Conservation (phyloP, 176 grass and related monocot species). For the Areca catechu region DNA sequence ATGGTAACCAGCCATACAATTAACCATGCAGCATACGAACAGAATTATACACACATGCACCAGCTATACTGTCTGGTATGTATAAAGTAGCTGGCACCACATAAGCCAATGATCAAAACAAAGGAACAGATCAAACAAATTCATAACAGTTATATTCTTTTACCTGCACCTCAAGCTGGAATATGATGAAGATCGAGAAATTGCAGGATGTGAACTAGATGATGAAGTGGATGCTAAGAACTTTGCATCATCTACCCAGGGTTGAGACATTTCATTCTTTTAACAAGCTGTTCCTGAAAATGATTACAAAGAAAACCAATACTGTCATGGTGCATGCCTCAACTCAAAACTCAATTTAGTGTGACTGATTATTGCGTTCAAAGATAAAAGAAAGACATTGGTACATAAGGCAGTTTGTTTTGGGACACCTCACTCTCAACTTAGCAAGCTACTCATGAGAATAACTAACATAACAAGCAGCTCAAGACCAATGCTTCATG, state of each 20-base stretch:
- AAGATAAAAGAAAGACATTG: too few relatives aligned
- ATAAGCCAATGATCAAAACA: not conserved
- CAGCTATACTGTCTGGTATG: too few relatives aligned
- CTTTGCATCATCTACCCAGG: conserved; percentile 21
- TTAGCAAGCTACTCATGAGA: too few relatives aligned
- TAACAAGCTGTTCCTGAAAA: conserved; percentile 30
- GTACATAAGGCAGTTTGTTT: too few relatives aligned
- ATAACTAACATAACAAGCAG: too few relatives aligned
- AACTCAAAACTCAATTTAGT: not conserved
- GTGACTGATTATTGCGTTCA: too few relatives aligned
- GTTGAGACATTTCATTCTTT: conserved; percentile 29
- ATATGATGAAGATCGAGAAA: conserved; percentile 13
- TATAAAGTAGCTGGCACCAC: too few relatives aligned
- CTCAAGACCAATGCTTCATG: too few relatives aligned
- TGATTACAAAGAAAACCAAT: not conserved
- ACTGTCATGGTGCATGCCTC: not conserved
- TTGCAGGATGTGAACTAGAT: conserved; percentile 20
- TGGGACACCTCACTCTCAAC: too few relatives aligned
- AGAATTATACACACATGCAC: too few relatives aligned
- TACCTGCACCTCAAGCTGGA: conserved; percentile 22
- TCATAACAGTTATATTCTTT: not conserved
- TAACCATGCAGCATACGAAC: too few relatives aligned
- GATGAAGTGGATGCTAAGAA: not conserved
- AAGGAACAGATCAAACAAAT: not conserved
- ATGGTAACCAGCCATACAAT: too few relatives aligned